phyloP scores from a whole-genome alignment of 2,329 filamentous ascomycete species.

The Fusarium sambucinum region DNA sequence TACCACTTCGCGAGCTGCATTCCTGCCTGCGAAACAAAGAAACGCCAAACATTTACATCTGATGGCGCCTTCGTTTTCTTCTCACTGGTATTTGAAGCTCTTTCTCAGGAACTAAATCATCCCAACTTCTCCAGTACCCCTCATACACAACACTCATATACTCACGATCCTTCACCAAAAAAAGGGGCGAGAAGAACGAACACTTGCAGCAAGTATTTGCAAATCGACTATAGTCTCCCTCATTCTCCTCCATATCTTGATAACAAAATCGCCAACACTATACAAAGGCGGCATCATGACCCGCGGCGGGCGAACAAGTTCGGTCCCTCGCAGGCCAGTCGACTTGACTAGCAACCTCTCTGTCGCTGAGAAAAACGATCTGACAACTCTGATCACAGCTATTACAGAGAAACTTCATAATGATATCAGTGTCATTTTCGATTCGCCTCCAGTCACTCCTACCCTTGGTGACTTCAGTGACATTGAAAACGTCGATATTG shows the following conservation, averaged over 20 bases:
- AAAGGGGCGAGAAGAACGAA: background rate
- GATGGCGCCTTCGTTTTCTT: conserved; percentile 5
- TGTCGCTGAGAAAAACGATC: conserved; percentile 62
- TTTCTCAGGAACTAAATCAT: conserved; percentile 5
- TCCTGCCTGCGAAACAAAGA: conserved; percentile 10
- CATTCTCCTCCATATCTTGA: background rate
- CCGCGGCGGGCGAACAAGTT: conserved; percentile 54
- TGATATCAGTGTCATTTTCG: conserved; percentile 65
- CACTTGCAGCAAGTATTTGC: background rate
- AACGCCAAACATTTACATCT: conserved; percentile 1
- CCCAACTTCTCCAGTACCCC: background rate
- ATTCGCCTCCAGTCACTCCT: conserved; percentile 56
- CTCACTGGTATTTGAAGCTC: conserved; percentile 11
- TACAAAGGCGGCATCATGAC: conserved; percentile 51
- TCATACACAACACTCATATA: conserved; percentile 1
- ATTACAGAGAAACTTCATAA: conserved; percentile 68
- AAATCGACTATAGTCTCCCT: background rate
- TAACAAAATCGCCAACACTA: background rate
- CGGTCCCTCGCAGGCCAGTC: conserved; percentile 58
- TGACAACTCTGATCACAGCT: conserved; percentile 63
- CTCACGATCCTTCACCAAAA: background rate
- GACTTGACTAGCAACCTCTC: conserved; percentile 65
- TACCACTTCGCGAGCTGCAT: conserved; percentile 6
- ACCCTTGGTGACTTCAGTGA: conserved; percentile 45
- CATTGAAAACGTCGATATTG: conserved; percentile 39